phyloP scores from a whole-genome alignment of 805 yeast species.

The Candida schatavii region DNA sequence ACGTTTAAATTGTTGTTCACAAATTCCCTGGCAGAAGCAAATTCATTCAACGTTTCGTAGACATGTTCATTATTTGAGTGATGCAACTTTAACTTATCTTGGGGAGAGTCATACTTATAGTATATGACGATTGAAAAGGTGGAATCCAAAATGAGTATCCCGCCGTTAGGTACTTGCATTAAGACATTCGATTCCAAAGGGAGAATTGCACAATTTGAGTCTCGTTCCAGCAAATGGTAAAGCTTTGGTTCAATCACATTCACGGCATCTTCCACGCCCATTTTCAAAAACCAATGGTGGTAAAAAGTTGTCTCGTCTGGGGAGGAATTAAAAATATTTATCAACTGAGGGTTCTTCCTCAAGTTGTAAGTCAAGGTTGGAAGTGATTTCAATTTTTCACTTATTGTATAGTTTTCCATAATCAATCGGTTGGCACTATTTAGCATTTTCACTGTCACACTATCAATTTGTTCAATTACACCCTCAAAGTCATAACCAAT shows the following conservation, averaged over 20 bases:
- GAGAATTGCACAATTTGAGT: background rate
- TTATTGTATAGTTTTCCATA: conserved; percentile 10
- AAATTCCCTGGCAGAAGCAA: conserved; percentile 15
- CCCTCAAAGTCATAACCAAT: conserved; percentile 35
- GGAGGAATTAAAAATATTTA: conserved; percentile 38
- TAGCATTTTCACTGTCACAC: conserved; percentile 22
- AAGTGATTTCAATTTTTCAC: conserved; percentile 24
- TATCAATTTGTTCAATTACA: conserved; percentile 24
- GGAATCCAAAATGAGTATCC: conserved; percentile 29
- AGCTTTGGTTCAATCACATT: conserved; percentile 26
- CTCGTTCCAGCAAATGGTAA: background rate
- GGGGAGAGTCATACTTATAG: conserved; percentile 10
- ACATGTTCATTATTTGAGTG: conserved; percentile 25
- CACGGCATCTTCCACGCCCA: conserved; percentile 16
- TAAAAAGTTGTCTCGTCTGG: conserved; percentile 47
- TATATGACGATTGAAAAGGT: conserved; percentile 25
- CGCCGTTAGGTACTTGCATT: conserved; percentile 3
- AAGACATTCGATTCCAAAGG: conserved; percentile 20
- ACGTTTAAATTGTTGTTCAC: conserved; percentile 8
- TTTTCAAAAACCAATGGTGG: conserved; percentile 29
- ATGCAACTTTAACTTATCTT: conserved; percentile 18
- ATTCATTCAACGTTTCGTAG: conserved; percentile 7
- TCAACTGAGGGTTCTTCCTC: conserved; percentile 33
- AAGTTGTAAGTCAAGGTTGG: conserved; percentile 33
- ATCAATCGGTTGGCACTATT: conserved; percentile 21